phyloP scores from a whole-genome alignment of 139 green algal genomes.

The Chlorella sp. region DNA sequence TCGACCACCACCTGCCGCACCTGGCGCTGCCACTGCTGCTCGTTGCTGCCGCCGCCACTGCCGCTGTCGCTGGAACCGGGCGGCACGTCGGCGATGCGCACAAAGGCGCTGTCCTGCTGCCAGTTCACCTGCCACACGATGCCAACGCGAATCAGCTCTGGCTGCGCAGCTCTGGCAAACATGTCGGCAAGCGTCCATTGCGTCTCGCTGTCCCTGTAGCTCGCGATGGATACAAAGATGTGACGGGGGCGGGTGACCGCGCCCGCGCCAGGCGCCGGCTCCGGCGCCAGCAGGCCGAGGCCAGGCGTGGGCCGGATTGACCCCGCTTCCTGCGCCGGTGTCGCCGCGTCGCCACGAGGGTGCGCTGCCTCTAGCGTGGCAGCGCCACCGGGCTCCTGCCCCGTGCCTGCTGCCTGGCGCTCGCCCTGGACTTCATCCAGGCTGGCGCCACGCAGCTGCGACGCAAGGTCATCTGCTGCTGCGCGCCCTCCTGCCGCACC shows the following conservation, averaged over 20 bases:
- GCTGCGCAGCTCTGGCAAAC: constrained; percentile 54
- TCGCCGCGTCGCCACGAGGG: no score
- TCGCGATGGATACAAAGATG: constrained; percentile 81
- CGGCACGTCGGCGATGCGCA: constrained; percentile 49
- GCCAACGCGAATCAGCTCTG: constrained; percentile 55
- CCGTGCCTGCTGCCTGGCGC: no score
- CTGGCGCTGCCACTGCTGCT: constrained; percentile 6
- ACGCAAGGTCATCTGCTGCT: neutral
- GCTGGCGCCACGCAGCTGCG: no score
- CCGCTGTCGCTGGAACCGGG: neutral
- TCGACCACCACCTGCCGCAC: constrained; percentile 63
- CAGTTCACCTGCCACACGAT: constrained; percentile 76
- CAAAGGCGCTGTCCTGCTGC: constrained; percentile 27
- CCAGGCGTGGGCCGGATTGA: no score
- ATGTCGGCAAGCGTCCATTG: constrained; percentile 66
- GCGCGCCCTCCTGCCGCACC: neutral
- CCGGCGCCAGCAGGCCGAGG: no score
- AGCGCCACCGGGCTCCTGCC: no score
- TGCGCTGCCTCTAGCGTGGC: no score
- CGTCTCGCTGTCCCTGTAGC: constrained; percentile 74
- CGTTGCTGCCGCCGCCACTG: constrained; percentile 16
- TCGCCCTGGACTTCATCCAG: no score
- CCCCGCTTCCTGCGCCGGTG: no score
- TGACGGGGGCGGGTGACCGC: neutral
- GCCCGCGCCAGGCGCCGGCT: neutral